Evolutionary conservation across 2,329 filamentous ascomycete species (phyloP).

Genomic region (Thielaviopsis populi): DNA sequence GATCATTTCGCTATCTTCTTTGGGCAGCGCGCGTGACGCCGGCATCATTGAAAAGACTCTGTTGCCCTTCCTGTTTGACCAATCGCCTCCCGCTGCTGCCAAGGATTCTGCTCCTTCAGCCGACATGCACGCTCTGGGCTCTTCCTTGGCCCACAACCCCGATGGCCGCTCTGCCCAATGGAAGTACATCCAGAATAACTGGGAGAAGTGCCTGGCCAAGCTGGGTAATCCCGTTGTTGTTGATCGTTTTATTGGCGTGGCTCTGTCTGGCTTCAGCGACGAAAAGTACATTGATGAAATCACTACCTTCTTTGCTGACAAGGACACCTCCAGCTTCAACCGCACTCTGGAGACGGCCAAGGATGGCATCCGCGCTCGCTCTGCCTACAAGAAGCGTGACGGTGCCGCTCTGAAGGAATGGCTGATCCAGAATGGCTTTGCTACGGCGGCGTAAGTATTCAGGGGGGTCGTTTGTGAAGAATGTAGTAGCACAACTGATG

Average conservation of each 20-base stretch:
- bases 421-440: constrained; percentile 42
- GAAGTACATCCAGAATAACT: constrained; percentile 75
- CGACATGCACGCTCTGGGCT: constrained; percentile 74
- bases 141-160: constrained; percentile 56
- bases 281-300: constrained; percentile 59
- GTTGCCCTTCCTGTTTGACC: constrained; percentile 66
- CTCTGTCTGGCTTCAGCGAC: constrained; percentile 65
- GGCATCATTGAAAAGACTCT: constrained; percentile 52
- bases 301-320: constrained; percentile 65
- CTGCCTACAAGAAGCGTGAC: constrained; percentile 69
- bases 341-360: constrained; percentile 71
- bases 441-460: constrained; percentile 20
- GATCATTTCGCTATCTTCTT: constrained; percentile 62
- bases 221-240: constrained; percentile 74
- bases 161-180: constrained; percentile 62
- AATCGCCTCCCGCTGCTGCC: constrained; percentile 33
- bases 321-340: constrained; percentile 76
- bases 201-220: constrained; percentile 55
- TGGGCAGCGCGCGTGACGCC: constrained; percentile 57
- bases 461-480: neutral
- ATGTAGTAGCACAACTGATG: neutral
- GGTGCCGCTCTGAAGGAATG: constrained; percentile 59
- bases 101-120: constrained; percentile 59
- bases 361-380: constrained; percentile 73
- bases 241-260: constrained; percentile 72